These are phyloP conservation scores for Teratosphaeria pseudoeucalypti DNA, from an alignment of 2,329 filamentous ascomycete genomes.

Conservation along the genomic window DNA sequence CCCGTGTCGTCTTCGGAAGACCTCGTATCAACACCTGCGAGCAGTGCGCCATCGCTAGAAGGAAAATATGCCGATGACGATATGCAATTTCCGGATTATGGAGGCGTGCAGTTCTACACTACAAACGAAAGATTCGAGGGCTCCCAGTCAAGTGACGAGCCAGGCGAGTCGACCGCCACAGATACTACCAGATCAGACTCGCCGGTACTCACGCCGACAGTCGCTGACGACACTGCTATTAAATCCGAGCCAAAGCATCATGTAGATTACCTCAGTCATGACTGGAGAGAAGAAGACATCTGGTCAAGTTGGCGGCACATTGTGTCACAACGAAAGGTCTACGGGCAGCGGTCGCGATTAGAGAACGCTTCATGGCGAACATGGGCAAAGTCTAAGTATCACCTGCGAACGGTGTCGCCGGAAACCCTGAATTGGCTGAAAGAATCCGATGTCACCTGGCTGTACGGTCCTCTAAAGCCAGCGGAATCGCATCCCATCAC, in stretches of 20 bases:
- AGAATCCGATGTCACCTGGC: constrained; percentile 93
- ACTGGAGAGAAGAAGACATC: constrained; percentile 92
- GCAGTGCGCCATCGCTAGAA: constrained; percentile 1
- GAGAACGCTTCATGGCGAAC: constrained; percentile 97
- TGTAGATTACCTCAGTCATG: constrained; percentile 90
- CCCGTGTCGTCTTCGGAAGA: neutral
- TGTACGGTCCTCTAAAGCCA: constrained; percentile 85
- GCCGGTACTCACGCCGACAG: constrained; percentile 47
- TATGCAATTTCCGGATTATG: constrained; percentile 7
- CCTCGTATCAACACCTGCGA: neutral
- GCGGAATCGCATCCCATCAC: constrained; percentile 47
- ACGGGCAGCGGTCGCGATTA: constrained; percentile 68
- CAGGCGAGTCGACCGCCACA: constrained; percentile 30
- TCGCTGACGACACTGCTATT: constrained; percentile 71
- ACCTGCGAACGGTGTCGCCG: constrained; percentile 76
- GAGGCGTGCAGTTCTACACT: constrained; percentile 4
- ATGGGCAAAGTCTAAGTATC: constrained; percentile 88
- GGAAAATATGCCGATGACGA: constrained; percentile 2
- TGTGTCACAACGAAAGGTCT: constrained; percentile 65
- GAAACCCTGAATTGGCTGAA: constrained; percentile 95
- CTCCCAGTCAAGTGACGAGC: constrained; percentile 6
- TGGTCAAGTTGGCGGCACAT: constrained; percentile 97
- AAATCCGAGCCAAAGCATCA: constrained; percentile 68
- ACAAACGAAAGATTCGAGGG: constrained; percentile 1
- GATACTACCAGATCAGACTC: constrained; percentile 50